These are phyloP conservation scores for Onygena corvina DNA, from an alignment of 2,329 filamentous ascomycete species.

Conservation along the genomic window DNA sequence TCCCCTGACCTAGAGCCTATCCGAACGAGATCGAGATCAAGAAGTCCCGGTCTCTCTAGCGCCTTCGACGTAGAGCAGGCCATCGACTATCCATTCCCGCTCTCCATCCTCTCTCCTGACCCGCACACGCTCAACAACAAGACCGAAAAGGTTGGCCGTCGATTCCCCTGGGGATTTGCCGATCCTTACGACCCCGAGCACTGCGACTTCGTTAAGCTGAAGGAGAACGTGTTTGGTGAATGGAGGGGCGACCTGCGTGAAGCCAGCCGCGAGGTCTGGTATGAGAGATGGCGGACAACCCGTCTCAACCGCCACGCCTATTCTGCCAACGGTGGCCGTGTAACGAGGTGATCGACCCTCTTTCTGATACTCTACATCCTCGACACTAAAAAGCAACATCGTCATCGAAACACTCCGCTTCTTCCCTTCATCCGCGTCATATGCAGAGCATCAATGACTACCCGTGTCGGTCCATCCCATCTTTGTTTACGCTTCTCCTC, in stretches of 20 bases:
- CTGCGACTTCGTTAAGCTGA: slow-evolving; percentile 84
- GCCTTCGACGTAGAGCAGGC: slow-evolving; percentile 25
- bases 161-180: slow-evolving; percentile 94
- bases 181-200: slow-evolving; percentile 84
- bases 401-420: too few species aligned
- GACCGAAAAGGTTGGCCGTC: slow-evolving; percentile 54
- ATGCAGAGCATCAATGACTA: slow-evolving; percentile 1
- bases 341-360: neutral
- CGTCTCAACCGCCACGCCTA: slow-evolving; percentile 24
- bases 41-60: slow-evolving; percentile 8
- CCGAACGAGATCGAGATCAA: slow-evolving; percentile 12
- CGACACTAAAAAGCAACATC: too few species aligned
- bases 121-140: slow-evolving; percentile 54
- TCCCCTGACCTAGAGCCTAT: neutral
- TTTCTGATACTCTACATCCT: neutral
- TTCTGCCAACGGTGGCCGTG: neutral
- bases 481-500: neutral
- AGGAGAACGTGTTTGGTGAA: slow-evolving; percentile 83
- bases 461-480: neutral
- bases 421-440: neutral
- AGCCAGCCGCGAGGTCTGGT: slow-evolving; percentile 83
- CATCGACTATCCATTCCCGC: slow-evolving; percentile 56
- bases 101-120: slow-evolving; percentile 90
- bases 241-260: slow-evolving; percentile 88
- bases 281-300: slow-evolving; percentile 79